Conservation (phyloP, 805 yeast genomes). For the Wickerhamiella occidentalis region DNA sequence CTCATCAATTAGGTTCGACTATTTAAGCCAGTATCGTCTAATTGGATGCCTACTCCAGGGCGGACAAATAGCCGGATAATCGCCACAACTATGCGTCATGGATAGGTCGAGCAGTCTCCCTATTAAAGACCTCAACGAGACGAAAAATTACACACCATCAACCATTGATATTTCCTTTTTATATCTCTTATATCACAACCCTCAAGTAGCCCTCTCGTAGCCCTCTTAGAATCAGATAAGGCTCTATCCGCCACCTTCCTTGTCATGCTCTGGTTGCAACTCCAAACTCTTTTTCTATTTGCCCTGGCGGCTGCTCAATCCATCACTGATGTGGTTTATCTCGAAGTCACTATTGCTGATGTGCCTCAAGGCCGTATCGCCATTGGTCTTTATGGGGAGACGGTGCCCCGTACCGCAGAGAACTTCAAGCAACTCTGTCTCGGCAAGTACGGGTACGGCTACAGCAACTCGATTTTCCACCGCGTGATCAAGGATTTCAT, state of each 20-base stretch:
- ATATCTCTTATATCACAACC: too few species aligned
- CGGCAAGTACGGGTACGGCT: slow-evolving; percentile 65
- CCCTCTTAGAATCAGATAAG: too few species aligned
- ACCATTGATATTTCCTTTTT: too few species aligned
- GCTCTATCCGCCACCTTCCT: neutral
- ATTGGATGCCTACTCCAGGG: neutral
- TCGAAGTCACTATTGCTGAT: slow-evolving; percentile 63
- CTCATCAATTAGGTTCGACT: too few species aligned
- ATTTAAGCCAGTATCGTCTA: too few species aligned
- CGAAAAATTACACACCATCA: neutral
- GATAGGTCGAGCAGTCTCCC: neutral
- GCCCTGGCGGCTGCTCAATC: neutral
- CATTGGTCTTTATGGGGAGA: slow-evolving; percentile 64
- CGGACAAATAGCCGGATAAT: neutral
- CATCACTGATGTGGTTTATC: slow-evolving; percentile 50
- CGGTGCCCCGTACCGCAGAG: slow-evolving; percentile 66
- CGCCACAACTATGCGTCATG: slow-evolving; percentile 4
- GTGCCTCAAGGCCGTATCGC: slow-evolving; percentile 57
- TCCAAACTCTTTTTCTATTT: neutral
- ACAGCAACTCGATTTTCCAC: slow-evolving; percentile 54
- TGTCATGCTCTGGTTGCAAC: neutral
- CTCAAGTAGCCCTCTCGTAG: too few species aligned
- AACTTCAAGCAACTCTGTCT: slow-evolving; percentile 61
- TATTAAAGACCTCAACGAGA: neutral
- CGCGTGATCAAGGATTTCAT: slow-evolving; percentile 49